Evolutionary conservation across 2,329 filamentous ascomycete genomes (phyloP).

Genomic region (Colletotrichum orbiculare): DNA sequence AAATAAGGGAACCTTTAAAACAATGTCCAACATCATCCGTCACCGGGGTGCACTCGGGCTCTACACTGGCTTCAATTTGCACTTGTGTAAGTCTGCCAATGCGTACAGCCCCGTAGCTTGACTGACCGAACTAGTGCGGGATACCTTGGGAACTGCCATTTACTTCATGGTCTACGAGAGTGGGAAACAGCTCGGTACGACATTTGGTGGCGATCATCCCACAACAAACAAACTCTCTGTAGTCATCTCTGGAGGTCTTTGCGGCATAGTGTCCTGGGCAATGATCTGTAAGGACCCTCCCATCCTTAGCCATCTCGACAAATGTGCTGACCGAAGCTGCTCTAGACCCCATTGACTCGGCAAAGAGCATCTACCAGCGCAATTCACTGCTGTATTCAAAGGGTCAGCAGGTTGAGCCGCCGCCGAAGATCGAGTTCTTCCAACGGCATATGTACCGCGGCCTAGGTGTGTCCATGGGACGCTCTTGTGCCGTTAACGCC

Average conservation of each 20-base stretch:
- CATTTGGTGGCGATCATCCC: constrained; percentile 75
- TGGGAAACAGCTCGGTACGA: constrained; percentile 83
- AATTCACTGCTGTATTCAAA: constrained; percentile 78
- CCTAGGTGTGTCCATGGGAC: constrained; percentile 83
- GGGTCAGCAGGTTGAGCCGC: constrained; percentile 71
- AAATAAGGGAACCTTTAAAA: constrained; percentile 81
- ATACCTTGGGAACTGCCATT: constrained; percentile 84
- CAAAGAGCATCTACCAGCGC: constrained; percentile 87
- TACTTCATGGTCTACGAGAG: constrained; percentile 94
- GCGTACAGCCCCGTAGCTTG: constrained; percentile 31
- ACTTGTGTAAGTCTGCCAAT: constrained; percentile 70
- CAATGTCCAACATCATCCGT: constrained; percentile 80
- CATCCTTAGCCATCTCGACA: constrained; percentile 12
- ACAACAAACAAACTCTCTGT: constrained; percentile 85
- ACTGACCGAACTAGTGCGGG: constrained; percentile 68
- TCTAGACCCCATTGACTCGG: constrained; percentile 78
- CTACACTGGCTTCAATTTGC: constrained; percentile 83
- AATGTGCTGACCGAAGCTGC: constrained; percentile 21
- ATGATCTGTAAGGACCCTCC: constrained; percentile 69
- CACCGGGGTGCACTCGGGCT: constrained; percentile 79
- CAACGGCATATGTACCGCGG: constrained; percentile 84
- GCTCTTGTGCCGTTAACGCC: constrained; percentile 85
- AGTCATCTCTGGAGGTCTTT: constrained; percentile 81
- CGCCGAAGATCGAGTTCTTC: constrained; percentile 82
- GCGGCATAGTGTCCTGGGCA: constrained; percentile 87